A percentile compares a stretch with the other conserved stretches of the same genome.
Evolutionary conservation across 768 basidiomycete species (phyloP).

Genomic region (Boletus edulis): DNA sequence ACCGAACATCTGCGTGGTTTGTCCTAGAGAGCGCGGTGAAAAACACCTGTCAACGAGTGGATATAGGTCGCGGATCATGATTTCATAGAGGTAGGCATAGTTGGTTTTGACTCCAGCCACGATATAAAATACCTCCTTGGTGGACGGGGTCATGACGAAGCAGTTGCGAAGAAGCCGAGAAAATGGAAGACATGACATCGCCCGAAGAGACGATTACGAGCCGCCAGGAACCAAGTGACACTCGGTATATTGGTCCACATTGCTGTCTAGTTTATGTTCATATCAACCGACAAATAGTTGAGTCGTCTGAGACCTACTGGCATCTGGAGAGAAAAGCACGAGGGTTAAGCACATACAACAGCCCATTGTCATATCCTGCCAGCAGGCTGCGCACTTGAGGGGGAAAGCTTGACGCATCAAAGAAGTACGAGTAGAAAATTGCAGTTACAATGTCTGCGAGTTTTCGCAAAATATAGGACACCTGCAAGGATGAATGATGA

Average conservation of each 20-base stretch:
- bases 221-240: conserved; percentile 18
- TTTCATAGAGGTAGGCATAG: conserved; percentile 6
- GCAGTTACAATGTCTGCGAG: neutral
- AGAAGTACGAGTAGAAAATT: neutral
- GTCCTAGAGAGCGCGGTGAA: conserved; percentile 11
- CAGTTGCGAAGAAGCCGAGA: neutral
- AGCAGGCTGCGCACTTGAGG: conserved; percentile 11
- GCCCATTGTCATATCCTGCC: conserved; percentile 16
- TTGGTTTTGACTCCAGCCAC: conserved; percentile 11
- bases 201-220: conserved; percentile 17
- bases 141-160: conserved; percentile 18
- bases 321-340: conserved; percentile 14
- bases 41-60: conserved; percentile 21
- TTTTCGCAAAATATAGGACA: neutral
- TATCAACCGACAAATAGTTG: neutral
- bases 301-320: conserved; percentile 17
- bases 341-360: conserved; percentile 15
- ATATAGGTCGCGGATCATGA: conserved; percentile 18
- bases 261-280: conserved; percentile 2
- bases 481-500: too few relatives aligned
- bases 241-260: conserved; percentile 14
- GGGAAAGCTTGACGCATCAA: neutral
- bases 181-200: conserved; percentile 9
- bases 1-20: conserved; percentile 14
- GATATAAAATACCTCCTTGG: conserved; percentile 8